A percentile compares a stretch with the other conserved stretches of the same genome.
Evolutionary conservation across 2,329 filamentous ascomycete species (phyloP).

Genomic region (Zasmidium citrigriseum): DNA sequence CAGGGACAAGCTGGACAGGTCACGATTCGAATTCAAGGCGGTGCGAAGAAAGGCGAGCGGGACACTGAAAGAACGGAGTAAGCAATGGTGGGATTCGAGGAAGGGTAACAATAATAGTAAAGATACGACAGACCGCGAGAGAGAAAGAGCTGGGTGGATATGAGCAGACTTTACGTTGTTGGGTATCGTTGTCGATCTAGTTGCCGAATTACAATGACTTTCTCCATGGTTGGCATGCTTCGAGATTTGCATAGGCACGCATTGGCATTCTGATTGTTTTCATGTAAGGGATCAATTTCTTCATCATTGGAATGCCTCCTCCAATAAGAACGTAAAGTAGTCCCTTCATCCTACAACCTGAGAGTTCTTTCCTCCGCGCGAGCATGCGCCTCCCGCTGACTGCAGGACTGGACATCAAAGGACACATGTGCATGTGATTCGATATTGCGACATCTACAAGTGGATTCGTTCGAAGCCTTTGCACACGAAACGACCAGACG

Average conservation of each 20-base stretch:
- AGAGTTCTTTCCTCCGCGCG: too few relatives aligned
- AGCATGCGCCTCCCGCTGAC: too few relatives aligned
- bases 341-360: too few relatives aligned
- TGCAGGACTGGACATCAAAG: too few relatives aligned
- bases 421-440: too few relatives aligned
- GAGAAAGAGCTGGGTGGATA: slow-evolving; percentile 29
- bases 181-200: slow-evolving; percentile 7
- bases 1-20: slow-evolving; percentile 33
- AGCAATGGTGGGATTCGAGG: slow-evolving; percentile 25
- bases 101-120: slow-evolving; percentile 3
- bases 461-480: not conserved
- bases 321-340: too few relatives aligned
- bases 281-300: too few relatives aligned
- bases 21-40: slow-evolving; percentile 37
- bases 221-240: too few relatives aligned
- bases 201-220: not conserved
- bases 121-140: slow-evolving; percentile 13
- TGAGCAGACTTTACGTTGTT: slow-evolving; percentile 14
- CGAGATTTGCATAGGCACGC: too few relatives aligned
- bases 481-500: not conserved
- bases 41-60: slow-evolving; percentile 32
- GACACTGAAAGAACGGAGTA: slow-evolving; percentile 27
- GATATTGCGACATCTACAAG: too few relatives aligned
- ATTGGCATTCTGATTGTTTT: too few relatives aligned
- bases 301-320: too few relatives aligned